phyloP scores from a whole-genome alignment of 352 stramenopile species.

The Phytopythium delawarense region DNA sequence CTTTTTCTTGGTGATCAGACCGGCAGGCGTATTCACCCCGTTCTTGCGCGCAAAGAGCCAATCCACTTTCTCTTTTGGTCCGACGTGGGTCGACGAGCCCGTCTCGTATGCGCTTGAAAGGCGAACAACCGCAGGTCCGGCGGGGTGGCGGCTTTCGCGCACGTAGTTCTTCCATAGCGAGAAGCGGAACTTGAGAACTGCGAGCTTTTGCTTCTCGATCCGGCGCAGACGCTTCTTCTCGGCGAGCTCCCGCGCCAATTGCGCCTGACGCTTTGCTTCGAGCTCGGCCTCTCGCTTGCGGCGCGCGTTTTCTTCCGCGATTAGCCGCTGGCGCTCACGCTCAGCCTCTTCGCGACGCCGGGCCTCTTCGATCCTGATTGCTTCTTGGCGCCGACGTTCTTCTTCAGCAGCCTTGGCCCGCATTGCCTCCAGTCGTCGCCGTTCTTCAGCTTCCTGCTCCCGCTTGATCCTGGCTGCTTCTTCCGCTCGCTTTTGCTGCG shows the following conservation, averaged over 20 bases:
- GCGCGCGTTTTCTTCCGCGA: conserved; percentile 37
- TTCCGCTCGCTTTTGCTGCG: conserved; percentile 31
- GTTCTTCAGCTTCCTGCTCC: conserved; percentile 19
- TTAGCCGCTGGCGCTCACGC: conserved; percentile 32
- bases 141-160: conserved; percentile 33
- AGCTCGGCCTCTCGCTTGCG: conserved; percentile 33
- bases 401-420: conserved; percentile 34
- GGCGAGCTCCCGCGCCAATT: conserved; percentile 42
- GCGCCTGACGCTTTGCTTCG: conserved; percentile 43
- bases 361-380: conserved; percentile 30
- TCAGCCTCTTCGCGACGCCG: conserved; percentile 31
- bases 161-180: conserved; percentile 65
- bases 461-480: conserved; percentile 25
- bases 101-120: not conserved
- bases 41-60: conserved; percentile 3
- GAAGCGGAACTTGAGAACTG: conserved; percentile 52
- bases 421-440: conserved; percentile 17
- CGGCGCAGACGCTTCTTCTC: conserved; percentile 30
- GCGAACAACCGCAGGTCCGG: conserved; percentile 10
- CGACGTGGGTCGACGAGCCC: not conserved
- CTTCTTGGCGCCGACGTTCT: conserved; percentile 31
- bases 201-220: conserved; percentile 42
- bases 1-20: conserved; percentile 4
- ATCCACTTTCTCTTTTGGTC: conserved; percentile 2
- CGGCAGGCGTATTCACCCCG: not conserved